phyloP scores from a whole-genome alignment of 495 filamentous ascomycete genomes.

The Entonaema liquescens region DNA sequence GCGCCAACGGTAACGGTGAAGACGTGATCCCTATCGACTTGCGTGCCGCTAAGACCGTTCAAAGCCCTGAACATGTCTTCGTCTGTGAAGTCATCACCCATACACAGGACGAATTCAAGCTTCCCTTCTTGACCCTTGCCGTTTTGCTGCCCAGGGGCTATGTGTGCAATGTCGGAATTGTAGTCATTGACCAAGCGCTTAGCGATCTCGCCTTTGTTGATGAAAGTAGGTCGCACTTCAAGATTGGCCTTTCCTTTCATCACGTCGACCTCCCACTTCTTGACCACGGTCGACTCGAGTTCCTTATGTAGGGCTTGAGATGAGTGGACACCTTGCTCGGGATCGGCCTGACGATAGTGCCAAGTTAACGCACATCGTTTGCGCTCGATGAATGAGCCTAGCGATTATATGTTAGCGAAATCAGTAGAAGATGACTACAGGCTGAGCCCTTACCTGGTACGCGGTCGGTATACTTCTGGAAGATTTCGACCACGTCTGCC shows the following conservation, averaged over 20 bases:
- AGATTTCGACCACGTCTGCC: conserved; percentile 77
- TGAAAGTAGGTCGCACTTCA: conserved; percentile 92
- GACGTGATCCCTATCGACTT: conserved; percentile 64
- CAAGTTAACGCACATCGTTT: conserved; percentile 94
- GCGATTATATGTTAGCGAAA: conserved; percentile 38
- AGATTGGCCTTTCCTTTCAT: conserved; percentile 96
- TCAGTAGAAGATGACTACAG: not conserved
- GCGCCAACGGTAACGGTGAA: conserved; percentile 91
- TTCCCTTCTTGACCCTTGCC: conserved; percentile 44
- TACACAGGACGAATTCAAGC: conserved; percentile 84
- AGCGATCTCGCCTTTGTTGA: conserved; percentile 95
- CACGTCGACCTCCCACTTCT: conserved; percentile 87
- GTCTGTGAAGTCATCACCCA: conserved; percentile 96
- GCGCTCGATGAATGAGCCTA: conserved; percentile 86
- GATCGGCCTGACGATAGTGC: conserved; percentile 93
- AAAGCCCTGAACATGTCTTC: conserved; percentile 86
- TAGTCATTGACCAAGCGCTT: conserved; percentile 78
- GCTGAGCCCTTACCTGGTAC: conserved; percentile 68
- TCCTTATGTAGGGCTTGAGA: conserved; percentile 78
- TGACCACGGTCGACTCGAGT: conserved; percentile 75
- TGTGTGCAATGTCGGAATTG: conserved; percentile 49
- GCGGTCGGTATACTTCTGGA: conserved; percentile 83
- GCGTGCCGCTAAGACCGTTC: conserved; percentile 62
- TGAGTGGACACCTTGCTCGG: conserved; percentile 78
- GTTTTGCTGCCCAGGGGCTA: conserved; percentile 7